Percentiles rank a stretch among this genome's conserved stretches.
Conservation (phyloP, 306 rosid genomes). For the Lablab purpureus region DNA sequence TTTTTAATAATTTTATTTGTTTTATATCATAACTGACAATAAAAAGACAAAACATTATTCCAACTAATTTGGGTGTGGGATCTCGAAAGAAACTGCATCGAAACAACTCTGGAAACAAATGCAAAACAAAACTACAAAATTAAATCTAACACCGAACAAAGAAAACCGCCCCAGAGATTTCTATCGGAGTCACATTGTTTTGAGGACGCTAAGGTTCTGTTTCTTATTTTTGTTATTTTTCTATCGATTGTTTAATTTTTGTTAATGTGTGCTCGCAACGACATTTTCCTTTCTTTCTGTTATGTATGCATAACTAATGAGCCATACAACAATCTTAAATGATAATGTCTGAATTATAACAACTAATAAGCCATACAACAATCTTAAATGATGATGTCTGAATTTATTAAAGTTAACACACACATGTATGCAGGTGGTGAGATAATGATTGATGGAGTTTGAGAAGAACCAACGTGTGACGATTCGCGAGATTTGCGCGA, state of each 20-base stretch:
- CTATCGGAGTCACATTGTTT: not conserved
- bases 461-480: slow-evolving; percentile 46
- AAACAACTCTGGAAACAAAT: not conserved
- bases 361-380: not conserved
- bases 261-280: not conserved
- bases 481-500: slow-evolving; percentile 66
- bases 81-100: not conserved
- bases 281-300: not conserved
- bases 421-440: not conserved
- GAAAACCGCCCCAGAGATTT: not conserved
- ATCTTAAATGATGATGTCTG: slow-evolving; percentile 4
- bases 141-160: not conserved
- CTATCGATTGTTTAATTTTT: not conserved
- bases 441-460: slow-evolving; percentile 66
- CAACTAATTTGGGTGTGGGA: not conserved
- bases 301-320: not conserved
- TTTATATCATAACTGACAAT: not conserved
- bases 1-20: not conserved
- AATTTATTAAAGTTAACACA: slow-evolving; percentile 12
- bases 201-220: not conserved
- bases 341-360: slow-evolving; percentile 20
- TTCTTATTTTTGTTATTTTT: not conserved
- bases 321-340: not conserved
- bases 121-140: not conserved
- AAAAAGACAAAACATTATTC: not conserved